Percentiles rank a stretch among this genome's conserved stretches.
Conservation (phyloP, 1,284 basidiomycete species). For the Apiotrichum sp. region DNA sequence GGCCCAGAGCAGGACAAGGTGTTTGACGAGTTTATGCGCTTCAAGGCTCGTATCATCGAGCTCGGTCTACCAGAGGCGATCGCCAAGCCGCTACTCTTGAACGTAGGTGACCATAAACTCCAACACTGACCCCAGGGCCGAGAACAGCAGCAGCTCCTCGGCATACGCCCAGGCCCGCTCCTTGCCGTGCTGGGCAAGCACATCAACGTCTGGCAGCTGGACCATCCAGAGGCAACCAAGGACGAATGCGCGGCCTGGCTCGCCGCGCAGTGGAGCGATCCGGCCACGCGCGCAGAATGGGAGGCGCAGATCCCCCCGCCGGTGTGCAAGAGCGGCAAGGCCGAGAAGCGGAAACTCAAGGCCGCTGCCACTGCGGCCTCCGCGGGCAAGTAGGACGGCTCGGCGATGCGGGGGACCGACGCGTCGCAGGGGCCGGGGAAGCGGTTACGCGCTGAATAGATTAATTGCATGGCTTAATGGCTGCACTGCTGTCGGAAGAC, state of each 20-base stretch:
- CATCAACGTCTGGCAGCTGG: conserved; percentile 76
- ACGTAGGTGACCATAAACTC: conserved; percentile 33
- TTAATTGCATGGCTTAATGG: too few relatives aligned
- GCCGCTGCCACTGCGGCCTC: not conserved
- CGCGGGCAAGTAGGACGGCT: not conserved
- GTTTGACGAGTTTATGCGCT: conserved; percentile 60
- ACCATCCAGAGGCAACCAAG: conserved; percentile 59
- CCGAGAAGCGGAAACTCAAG: conserved; percentile 9
- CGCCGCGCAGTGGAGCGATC: conserved; percentile 27
- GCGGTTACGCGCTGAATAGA: not conserved
- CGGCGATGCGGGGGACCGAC: conserved; percentile 5
- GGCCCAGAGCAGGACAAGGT: conserved; percentile 50
- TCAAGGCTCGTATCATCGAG: conserved; percentile 58
- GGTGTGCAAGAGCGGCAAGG: conserved; percentile 8
- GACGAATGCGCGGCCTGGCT: conserved; percentile 69
- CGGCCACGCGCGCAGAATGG: conserved; percentile 8
- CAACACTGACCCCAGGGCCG: conserved; percentile 57
- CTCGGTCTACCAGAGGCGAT: conserved; percentile 58
- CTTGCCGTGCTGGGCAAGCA: conserved; percentile 58
- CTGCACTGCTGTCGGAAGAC: too few relatives aligned
- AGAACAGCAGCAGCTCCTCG: conserved; percentile 57
- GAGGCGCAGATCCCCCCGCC: conserved; percentile 9
- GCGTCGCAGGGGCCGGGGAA: conserved; percentile 1
- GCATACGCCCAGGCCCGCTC: conserved; percentile 61
- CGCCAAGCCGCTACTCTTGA: conserved; percentile 64